Percentiles rank a stretch among this genome's conserved stretches.
Conservation (phyloP, 1,139 yeast genomes). For the Pneumocystis jirovecii region DNA sequence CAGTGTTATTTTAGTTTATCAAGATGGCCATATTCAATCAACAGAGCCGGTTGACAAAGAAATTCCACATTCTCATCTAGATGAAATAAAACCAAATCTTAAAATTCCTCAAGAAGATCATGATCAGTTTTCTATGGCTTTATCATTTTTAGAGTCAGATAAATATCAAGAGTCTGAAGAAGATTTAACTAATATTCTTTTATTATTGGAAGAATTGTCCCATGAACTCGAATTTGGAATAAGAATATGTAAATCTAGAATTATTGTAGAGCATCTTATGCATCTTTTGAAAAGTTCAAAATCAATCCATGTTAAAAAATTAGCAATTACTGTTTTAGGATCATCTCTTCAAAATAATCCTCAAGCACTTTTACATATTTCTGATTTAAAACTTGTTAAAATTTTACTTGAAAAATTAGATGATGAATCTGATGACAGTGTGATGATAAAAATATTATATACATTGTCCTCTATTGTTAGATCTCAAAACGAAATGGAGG, state of each 20-base stretch:
- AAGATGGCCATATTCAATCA: background rate
- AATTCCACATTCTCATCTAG: background rate
- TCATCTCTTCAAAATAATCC: conserved; percentile 53
- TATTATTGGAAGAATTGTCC: conserved; percentile 41
- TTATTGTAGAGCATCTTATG: conserved; percentile 17
- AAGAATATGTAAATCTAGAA: conserved; percentile 23
- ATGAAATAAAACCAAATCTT: background rate
- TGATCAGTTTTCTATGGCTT: background rate
- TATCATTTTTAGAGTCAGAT: background rate
- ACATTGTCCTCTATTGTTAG: conserved; percentile 21
- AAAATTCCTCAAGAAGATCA: background rate
- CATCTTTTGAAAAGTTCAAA: conserved; percentile 16
- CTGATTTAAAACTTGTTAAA: conserved; percentile 11
- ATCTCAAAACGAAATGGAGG: conserved; percentile 8
- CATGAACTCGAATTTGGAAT: conserved; percentile 55
- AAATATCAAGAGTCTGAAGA: background rate
- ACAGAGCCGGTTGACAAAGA: background rate
- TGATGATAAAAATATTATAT: conserved; percentile 19
- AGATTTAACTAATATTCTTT: conserved; percentile 26
- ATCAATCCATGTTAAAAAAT: conserved; percentile 18
- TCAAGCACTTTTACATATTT: conserved; percentile 34
- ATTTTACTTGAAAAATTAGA: conserved; percentile 14
- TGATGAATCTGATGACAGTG: conserved; percentile 13
- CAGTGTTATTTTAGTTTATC: background rate
- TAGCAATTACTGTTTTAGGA: conserved; percentile 24